Conservation (phyloP, 352 stramenopile genomes). For the Aphanomyces invadans region DNA sequence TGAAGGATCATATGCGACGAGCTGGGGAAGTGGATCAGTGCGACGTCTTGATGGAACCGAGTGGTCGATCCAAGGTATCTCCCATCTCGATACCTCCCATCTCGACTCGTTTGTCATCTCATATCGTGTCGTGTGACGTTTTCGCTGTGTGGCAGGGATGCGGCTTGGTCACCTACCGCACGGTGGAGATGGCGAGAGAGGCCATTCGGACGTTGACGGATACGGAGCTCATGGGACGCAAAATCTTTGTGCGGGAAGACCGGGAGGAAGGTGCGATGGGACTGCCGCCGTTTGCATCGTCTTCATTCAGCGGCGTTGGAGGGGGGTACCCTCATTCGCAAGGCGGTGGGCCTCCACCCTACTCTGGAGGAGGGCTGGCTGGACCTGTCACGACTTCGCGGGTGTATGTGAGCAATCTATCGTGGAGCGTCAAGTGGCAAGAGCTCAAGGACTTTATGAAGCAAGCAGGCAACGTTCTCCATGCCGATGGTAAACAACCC, state of each 20-base stretch:
- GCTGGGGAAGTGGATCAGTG: conserved; percentile 61
- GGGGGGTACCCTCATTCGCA: neutral
- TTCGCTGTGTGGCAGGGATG: conserved; percentile 58
- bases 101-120: neutral
- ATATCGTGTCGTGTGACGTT: neutral
- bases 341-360: neutral
- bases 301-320: neutral
- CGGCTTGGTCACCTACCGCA: conserved; percentile 90
- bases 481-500: conserved; percentile 51
- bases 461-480: conserved; percentile 65
- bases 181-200: conserved; percentile 60
- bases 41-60: conserved; percentile 46
- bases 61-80: conserved; percentile 66
- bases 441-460: conserved; percentile 96
- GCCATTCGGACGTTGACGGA: conserved; percentile 87
- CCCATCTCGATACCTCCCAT: conserved; percentile 16
- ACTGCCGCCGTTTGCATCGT: neutral
- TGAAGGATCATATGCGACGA: conserved; percentile 76
- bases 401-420: conserved; percentile 88
- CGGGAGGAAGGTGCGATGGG: conserved; percentile 42
- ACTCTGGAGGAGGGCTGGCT: conserved; percentile 20
- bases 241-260: conserved; percentile 94
- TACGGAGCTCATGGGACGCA: conserved; percentile 84
- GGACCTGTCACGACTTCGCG: conserved; percentile 34
- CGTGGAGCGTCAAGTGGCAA: conserved; percentile 90